A percentile compares a stretch with the other conserved stretches of the same genome.
Evolutionary conservation across 345 rosid species (phyloP).

Genomic region (Mercurialis annua): DNA sequence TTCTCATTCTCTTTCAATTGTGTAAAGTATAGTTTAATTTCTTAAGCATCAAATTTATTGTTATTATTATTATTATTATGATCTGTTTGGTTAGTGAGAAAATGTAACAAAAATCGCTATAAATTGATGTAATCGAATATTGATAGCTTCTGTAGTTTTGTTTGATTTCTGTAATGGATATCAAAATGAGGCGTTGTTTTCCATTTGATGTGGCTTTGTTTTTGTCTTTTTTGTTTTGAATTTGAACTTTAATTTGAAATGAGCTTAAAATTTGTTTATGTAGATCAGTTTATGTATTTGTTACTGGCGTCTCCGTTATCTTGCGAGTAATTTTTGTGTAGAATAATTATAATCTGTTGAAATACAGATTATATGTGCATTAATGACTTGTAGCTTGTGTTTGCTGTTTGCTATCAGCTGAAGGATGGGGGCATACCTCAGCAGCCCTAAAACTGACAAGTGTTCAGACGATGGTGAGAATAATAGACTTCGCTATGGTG

Average conservation of each 20-base stretch:
- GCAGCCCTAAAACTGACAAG: slow-evolving; percentile 89
- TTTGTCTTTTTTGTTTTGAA: background rate
- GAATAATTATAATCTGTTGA: no score
- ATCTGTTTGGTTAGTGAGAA: slow-evolving; percentile 12
- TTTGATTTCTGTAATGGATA: background rate
- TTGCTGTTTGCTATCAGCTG: slow-evolving; percentile 5
- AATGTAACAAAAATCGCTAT: background rate
- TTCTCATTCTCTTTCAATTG: slow-evolving; percentile 1
- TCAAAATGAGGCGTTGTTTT: background rate
- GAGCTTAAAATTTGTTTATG: no score
- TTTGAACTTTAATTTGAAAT: no score
- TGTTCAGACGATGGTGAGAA: slow-evolving; percentile 83
- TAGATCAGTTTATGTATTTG: no score
- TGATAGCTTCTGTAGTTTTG: background rate
- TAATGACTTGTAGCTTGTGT: background rate
- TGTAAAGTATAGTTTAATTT: no score
- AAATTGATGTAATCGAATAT: background rate
- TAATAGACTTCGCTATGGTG: slow-evolving; percentile 68
- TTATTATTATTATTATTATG: background rate
- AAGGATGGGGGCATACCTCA: slow-evolving; percentile 88
- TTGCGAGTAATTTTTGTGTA: no score
- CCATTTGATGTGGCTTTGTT: background rate
- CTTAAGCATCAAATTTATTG: no score
- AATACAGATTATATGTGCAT: no score
- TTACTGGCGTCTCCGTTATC: no score